A percentile compares a stretch with the other conserved stretches of the same genome.
Conservation (phyloP, 2,329 filamentous ascomycete genomes). For the Penicillium sp. region DNA sequence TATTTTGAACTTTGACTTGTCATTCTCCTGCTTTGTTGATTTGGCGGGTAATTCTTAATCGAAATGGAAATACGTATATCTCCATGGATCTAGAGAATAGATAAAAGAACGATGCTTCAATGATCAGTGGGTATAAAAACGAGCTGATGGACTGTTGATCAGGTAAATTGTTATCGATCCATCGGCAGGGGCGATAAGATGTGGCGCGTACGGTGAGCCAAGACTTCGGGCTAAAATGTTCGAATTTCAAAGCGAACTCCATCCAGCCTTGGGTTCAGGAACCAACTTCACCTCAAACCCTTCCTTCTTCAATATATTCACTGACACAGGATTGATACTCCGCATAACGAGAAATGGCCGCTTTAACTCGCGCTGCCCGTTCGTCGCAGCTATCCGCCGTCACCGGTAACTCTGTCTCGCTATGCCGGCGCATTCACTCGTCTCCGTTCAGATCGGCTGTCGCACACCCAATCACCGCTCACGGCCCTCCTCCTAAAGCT, state of each 20-base stretch:
- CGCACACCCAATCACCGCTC: constrained; percentile 56
- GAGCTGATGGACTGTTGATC: too few species aligned
- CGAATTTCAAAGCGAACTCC: constrained; percentile 7
- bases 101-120: too few species aligned
- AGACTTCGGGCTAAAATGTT: constrained; percentile 21
- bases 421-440: constrained; percentile 35
- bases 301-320: not conserved
- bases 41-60: constrained; percentile 20
- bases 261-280: constrained; percentile 7
- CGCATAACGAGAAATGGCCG: constrained; percentile 18
- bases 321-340: not conserved
- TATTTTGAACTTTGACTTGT: constrained; percentile 8
- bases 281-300: constrained; percentile 7
- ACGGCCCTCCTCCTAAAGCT: constrained; percentile 58
- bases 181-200: not conserved
- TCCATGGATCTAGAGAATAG: too few species aligned
- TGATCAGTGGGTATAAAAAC: too few species aligned
- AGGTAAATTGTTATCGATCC: not conserved
- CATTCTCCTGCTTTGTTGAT: constrained; percentile 1
- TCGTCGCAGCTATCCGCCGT: constrained; percentile 19
- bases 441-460: constrained; percentile 46
- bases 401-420: constrained; percentile 15
- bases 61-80: constrained; percentile 2
- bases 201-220: constrained; percentile 18
- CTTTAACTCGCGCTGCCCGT: constrained; percentile 23